Percentiles rank a stretch among this genome's conserved stretches.
Evolutionary conservation across 2,329 filamentous ascomycete species (phyloP).

Genomic region (Neonectria magnoliae): DNA sequence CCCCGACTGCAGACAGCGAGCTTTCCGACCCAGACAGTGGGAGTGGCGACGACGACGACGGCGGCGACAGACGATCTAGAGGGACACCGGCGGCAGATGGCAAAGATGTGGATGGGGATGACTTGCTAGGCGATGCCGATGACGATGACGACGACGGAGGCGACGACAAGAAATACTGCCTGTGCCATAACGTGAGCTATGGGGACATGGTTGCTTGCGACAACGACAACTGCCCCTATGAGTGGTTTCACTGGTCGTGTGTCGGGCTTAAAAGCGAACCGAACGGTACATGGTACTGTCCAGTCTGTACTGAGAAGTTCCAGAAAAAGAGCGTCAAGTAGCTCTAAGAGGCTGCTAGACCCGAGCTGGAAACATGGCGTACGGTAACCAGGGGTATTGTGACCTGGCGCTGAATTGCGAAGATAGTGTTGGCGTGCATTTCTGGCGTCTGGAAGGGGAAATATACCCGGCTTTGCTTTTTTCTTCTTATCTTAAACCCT

Average conservation of each 20-base stretch:
- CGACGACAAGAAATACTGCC: conserved; percentile 84
- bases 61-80: conserved; percentile 45
- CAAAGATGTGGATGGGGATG: conserved; percentile 60
- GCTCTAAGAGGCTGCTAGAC: neutral
- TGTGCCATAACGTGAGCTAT: conserved; percentile 84
- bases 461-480: conserved; percentile 30
- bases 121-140: conserved; percentile 64
- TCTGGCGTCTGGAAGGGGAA: conserved; percentile 23
- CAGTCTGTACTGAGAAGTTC: conserved; percentile 66
- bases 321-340: conserved; percentile 52
- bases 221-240: conserved; percentile 81
- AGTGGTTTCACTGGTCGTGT: conserved; percentile 89
- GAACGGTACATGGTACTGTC: conserved; percentile 74
- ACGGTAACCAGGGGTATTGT: neutral
- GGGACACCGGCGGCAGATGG: conserved; percentile 47
- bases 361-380: neutral
- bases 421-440: conserved; percentile 1
- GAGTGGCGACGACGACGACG: conserved; percentile 63
- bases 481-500: conserved; percentile 1
- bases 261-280: conserved; percentile 75
- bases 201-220: conserved; percentile 92
- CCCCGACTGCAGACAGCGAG: conserved; percentile 71
- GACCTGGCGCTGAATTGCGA: neutral
- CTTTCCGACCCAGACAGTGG: conserved; percentile 70
- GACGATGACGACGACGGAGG: conserved; percentile 75